A percentile compares a stretch with the other conserved stretches of the same genome.
Conservation (phyloP, 2,329 filamentous ascomycete species). For the Neofusicoccum umdonicola region DNA sequence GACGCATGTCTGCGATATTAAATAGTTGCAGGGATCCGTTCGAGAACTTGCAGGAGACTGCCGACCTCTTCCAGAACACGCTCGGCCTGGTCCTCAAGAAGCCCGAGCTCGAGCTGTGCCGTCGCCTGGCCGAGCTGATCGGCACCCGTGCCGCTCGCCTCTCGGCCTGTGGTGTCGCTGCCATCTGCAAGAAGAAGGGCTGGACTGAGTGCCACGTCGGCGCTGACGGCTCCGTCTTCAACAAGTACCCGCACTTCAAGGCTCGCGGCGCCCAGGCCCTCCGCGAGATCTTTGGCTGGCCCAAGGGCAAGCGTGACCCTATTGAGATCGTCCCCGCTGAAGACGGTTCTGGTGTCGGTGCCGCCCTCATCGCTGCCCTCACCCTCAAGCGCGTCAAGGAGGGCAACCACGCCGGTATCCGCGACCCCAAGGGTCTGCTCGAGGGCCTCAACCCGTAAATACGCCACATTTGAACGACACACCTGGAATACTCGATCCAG, state of each 20-base stretch:
- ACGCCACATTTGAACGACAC: not conserved
- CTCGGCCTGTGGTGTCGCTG: constrained; percentile 90
- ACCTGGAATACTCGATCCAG: not conserved
- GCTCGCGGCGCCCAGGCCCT: constrained; percentile 83
- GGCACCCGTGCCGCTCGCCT: constrained; percentile 91
- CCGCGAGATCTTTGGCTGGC: constrained; percentile 94
- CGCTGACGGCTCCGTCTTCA: constrained; percentile 96
- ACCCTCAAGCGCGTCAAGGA: constrained; percentile 62
- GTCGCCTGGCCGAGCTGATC: constrained; percentile 87
- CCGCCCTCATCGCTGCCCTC: constrained; percentile 81
- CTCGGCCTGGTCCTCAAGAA: constrained; percentile 69
- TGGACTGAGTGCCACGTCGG: constrained; percentile 88
- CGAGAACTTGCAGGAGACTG: constrained; percentile 89
- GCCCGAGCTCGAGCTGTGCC: constrained; percentile 83
- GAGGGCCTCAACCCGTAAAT: constrained; percentile 17
- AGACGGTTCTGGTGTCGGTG: constrained; percentile 95
- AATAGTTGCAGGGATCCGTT: constrained; percentile 70
- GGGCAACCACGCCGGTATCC: constrained; percentile 59
- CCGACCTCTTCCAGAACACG: constrained; percentile 74
- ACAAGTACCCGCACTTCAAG: constrained; percentile 99
- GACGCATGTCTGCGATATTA: not conserved
- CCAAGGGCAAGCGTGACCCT: constrained; percentile 65
- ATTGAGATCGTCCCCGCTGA: constrained; percentile 86
- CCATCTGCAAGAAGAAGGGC: constrained; percentile 94
- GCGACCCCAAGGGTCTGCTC: constrained; percentile 48